Evolutionary conservation across 176 grass and related monocot species (phyloP), one percentile per base, ranked within the genome.

Genomic region (Aechmea fasciata): DNA sequence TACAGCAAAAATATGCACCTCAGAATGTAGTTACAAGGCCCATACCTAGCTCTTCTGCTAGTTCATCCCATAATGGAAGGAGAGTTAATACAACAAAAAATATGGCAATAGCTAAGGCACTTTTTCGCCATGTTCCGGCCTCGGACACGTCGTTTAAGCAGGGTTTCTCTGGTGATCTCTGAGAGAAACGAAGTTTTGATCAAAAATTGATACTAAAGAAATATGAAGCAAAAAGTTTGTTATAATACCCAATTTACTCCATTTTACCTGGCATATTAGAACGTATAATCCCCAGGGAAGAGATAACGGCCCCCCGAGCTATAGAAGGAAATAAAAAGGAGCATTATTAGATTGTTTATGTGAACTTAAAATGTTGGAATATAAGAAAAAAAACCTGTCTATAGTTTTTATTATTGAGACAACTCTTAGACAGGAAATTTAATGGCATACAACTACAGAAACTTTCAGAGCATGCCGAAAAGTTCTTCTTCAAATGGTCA

Each of bases 251-350:
- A 15, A 41, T 48, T n/a, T 66, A 24, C 15, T 66, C 2, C 13
- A 20, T 23, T 52, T 71, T 85, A 99, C 94, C 89, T 93, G 94
- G 52, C 89, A 99, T 90, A 99, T 79, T 71, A 99, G 77, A 50
- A 99, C 94, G 15, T 99, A 99, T n/a, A 99, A 79, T 25, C 87
- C 94, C 94, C 94, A 99, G 72, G 94, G 94, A 71, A 99, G 87
- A 74, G 94, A 99, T 9, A 99, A 55, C 1, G 84, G 86, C 3
- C 94, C 92, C 15, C 92, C 88, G 71, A 96, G 81, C 92, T 96
- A 22, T 96, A 22, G 11, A 67, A 78, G 67, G 55, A 65, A 18
- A 61, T 19, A 61, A 10, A 61, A 7, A 61, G 4, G 17, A 61
- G 15, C 55, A n/a, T 61, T 61, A 61, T 61, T 61, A 61, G 55